phyloP scores from a whole-genome alignment of 441 rosid species.

The Pelargonium fulgidum region DNA sequence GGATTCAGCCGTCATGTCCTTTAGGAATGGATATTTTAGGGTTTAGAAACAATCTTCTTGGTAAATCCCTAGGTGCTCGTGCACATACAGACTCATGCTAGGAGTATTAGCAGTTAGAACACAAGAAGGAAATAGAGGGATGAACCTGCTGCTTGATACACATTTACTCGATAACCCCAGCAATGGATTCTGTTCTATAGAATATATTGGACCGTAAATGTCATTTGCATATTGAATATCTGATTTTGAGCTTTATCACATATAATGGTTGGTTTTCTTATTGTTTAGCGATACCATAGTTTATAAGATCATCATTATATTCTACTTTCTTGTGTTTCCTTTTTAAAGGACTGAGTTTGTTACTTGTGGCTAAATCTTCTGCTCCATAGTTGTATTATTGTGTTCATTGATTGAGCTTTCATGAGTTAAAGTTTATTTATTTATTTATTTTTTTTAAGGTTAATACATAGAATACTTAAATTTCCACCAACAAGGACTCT shows the following conservation, averaged over 20 bases:
- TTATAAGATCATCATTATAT: neutral
- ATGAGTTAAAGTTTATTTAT: slow-evolving; percentile 18
- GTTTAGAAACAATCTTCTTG: neutral
- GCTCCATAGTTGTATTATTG: neutral
- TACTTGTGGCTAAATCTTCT: slow-evolving; percentile 7
- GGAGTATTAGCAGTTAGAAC: neutral
- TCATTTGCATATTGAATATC: neutral
- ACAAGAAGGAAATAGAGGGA: neutral
- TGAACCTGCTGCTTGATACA: neutral
- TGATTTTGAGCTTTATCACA: neutral
- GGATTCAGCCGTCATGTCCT: neutral
- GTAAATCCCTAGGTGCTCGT: neutral
- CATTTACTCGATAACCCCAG: neutral
- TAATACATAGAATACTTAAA: slow-evolving; percentile 78
- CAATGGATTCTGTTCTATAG: neutral
- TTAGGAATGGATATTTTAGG: neutral
- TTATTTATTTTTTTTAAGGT: slow-evolving; percentile 41
- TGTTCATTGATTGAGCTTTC: slow-evolving; percentile 17
- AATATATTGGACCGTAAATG: neutral
- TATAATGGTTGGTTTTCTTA: neutral
- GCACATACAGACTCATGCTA: neutral
- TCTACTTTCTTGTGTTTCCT: neutral
- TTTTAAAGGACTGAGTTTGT: slow-evolving; percentile 18
- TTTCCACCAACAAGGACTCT: slow-evolving; percentile 88
- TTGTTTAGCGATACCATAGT: slow-evolving; percentile 8